Evolutionary conservation across 257 asterid genomes (phyloP).

Genomic region (Parsonsia alboflavescens): DNA sequence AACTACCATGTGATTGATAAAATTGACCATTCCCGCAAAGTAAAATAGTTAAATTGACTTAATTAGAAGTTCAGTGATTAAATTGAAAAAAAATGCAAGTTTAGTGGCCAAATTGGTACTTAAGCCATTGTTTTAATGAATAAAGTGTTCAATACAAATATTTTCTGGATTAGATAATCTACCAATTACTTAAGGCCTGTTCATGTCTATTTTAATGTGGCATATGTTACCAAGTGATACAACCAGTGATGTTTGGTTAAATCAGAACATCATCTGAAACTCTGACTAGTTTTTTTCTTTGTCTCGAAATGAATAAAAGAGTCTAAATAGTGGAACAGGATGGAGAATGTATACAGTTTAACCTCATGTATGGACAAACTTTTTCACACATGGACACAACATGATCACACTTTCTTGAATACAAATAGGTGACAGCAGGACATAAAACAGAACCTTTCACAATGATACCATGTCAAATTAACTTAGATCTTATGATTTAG

Average conservation of each 20-base stretch:
- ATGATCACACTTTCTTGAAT: no score
- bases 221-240: neutral
- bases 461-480: neutral
- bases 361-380: neutral
- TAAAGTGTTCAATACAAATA: neutral
- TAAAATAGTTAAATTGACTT: no score
- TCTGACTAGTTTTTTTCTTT: neutral
- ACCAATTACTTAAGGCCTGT: neutral
- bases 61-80: no score
- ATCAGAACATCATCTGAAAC: neutral
- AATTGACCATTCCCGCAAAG: no score
- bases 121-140: neutral
- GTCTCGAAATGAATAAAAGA: neutral
- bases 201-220: neutral
- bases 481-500: neutral
- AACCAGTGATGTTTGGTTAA: neutral
- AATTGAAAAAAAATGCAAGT: no score
- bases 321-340: neutral
- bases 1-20: no score
- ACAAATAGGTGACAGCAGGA: neutral
- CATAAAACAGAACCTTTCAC: neutral
- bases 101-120: no score
- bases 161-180: neutral
- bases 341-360: neutral
- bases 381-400: neutral